Conservation (phyloP, 2,329 filamentous ascomycete genomes). For the Nannizziopsis arthrosporioides region DNA sequence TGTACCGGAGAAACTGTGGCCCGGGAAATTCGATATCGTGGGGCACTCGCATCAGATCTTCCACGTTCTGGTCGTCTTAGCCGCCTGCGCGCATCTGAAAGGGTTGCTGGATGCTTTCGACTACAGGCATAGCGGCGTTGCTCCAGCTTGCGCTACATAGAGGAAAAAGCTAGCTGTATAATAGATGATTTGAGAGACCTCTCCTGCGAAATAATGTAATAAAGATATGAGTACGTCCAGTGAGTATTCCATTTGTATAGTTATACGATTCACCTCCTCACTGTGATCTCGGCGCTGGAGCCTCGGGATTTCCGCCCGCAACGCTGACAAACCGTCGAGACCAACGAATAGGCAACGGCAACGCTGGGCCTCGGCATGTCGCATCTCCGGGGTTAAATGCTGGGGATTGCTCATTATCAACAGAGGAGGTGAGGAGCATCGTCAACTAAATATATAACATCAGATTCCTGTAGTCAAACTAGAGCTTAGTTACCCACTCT, state of each 20-base stretch:
- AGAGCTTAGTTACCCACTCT: neutral
- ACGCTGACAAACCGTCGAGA: no score
- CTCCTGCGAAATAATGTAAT: no score
- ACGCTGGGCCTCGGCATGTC: slow-evolving; percentile 6
- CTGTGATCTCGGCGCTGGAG: neutral
- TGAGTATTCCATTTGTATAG: no score
- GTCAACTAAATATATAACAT: slow-evolving; percentile 4
- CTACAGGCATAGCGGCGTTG: slow-evolving; percentile 57
- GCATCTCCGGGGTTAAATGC: slow-evolving; percentile 3
- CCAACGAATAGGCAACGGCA: slow-evolving; percentile 5
- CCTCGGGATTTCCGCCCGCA: slow-evolving; percentile 5
- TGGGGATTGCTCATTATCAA: neutral
- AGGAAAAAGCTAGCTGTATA: neutral
- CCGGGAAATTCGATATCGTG: slow-evolving; percentile 77
- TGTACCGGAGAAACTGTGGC: slow-evolving; percentile 68
- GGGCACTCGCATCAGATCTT: slow-evolving; percentile 95
- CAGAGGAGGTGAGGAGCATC: neutral
- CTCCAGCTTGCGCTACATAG: slow-evolving; percentile 37
- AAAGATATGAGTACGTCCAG: no score
- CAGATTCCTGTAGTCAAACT: neutral
- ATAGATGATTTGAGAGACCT: neutral
- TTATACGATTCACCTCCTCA: no score
- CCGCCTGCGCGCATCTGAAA: slow-evolving; percentile 67
- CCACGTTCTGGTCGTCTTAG: slow-evolving; percentile 75
- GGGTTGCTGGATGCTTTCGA: slow-evolving; percentile 79